Evolutionary conservation across 208 protist genomes (phyloP).

Genomic region (Porcisia hertigi): DNA sequence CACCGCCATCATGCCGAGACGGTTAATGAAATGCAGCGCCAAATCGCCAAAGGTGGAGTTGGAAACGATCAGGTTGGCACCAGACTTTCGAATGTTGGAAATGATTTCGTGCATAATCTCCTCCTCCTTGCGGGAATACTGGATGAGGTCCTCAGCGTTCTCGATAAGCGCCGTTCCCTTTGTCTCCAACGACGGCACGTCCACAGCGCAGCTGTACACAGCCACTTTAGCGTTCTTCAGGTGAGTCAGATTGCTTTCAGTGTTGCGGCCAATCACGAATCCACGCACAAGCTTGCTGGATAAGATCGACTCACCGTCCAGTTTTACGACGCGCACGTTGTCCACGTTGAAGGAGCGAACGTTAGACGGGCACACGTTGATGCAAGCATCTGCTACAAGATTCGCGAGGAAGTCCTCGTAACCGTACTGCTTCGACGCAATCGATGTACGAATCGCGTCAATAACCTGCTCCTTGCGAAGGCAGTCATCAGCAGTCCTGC

Average conservation of each 20-base stretch:
- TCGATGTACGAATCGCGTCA: constrained; percentile 76
- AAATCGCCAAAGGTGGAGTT: constrained; percentile 98
- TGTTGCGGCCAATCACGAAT: constrained; percentile 96
- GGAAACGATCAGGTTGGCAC: constrained; percentile 98
- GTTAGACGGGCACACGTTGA: constrained; percentile 97
- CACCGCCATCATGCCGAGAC: constrained; percentile 98
- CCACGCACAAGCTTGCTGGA: constrained; percentile 95
- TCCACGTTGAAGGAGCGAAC: constrained; percentile 98
- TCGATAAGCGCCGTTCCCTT: constrained; percentile 98
- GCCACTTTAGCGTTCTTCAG: constrained; percentile 97
- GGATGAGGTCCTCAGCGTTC: constrained; percentile 97
- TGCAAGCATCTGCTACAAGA: constrained; percentile 96
- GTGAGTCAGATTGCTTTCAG: constrained; percentile 93
- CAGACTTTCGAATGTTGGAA: constrained; percentile 94
- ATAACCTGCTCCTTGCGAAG: constrained; percentile 80
- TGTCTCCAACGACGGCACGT: constrained; percentile 97
- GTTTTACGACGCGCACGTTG: constrained; percentile 99
- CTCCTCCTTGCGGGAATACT: constrained; percentile 98
- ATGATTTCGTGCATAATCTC: constrained; percentile 97
- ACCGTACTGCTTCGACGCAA: constrained; percentile 97
- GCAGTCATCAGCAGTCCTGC: constrained; percentile 80
- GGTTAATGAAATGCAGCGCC: constrained; percentile 99
- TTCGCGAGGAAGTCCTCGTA: constrained; percentile 95
- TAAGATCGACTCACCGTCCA: constrained; percentile 96
- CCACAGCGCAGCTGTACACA: constrained; percentile 97